phyloP scores from a whole-genome alignment of 1,284 basidiomycete genomes.

The Ceratobasidium sp. region DNA sequence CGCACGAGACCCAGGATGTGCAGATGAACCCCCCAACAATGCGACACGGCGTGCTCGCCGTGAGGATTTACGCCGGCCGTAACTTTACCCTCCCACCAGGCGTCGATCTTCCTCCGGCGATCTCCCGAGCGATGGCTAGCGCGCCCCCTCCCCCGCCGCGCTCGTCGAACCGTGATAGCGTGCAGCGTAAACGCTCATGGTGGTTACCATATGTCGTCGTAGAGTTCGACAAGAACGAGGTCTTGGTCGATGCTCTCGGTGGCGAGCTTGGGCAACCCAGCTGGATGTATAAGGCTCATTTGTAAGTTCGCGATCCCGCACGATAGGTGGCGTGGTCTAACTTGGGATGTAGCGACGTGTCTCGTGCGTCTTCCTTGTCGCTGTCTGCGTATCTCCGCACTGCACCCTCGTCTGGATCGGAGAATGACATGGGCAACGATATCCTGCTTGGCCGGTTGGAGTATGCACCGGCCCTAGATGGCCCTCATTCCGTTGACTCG shows the following conservation, averaged over 20 bases:
- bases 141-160: slow-evolving; percentile 62
- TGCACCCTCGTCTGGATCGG: slow-evolving; percentile 67
- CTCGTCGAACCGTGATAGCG: slow-evolving; percentile 75
- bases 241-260: slow-evolving; percentile 93
- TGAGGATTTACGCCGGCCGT: slow-evolving; percentile 87
- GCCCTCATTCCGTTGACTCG: slow-evolving; percentile 69
- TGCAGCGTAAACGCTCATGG: slow-evolving; percentile 92
- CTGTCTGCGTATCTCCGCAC: slow-evolving; percentile 90
- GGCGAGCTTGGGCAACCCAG: slow-evolving; percentile 82
- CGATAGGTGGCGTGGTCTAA: slow-evolving; percentile 19
- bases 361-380: slow-evolving; percentile 88
- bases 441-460: slow-evolving; percentile 91
- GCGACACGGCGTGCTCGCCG: slow-evolving; percentile 83
- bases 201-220: slow-evolving; percentile 98
- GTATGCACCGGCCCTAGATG: slow-evolving; percentile 87
- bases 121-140: slow-evolving; percentile 80
- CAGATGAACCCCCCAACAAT: slow-evolving; percentile 54
- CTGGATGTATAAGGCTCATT: slow-evolving; percentile 98
- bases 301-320: slow-evolving; percentile 65
- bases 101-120: slow-evolving; percentile 83
- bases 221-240: slow-evolving; percentile 99
- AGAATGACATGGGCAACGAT: slow-evolving; percentile 87
- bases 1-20: slow-evolving; percentile 16
- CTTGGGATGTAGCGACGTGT: slow-evolving; percentile 73
- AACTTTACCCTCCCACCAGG: slow-evolving; percentile 79